Evolutionary conservation across 2,329 filamentous ascomycete genomes (phyloP), one percentile per base, ranked within the genome.

Genomic region (Tothia fuscella): DNA sequence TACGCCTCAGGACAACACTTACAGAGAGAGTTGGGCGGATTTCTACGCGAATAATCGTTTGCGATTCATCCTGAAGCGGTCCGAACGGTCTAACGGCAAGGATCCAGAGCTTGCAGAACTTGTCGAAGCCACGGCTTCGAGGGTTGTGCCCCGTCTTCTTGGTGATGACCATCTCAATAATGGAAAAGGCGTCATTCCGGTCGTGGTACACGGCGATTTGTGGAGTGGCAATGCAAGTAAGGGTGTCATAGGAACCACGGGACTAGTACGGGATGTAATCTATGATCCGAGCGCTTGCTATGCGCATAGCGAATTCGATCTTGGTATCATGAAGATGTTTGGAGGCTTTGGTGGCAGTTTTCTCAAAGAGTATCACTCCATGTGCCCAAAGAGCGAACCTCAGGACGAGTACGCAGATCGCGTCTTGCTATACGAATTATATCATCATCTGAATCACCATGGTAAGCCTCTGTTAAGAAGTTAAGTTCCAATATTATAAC

Each of bases 301-400:
- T 55, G 85, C 80, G 2, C 88, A 95, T 57, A 81, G 72, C 2
- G 89, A 96, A 65, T 95, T 80, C 59, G 89, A 95, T 50, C 65
- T 93, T 40, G 89, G 89, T 1, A 94, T 93, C 50, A 95, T 95
- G 87, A 75, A 73, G 39, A 93, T 95, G 87, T 96, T 95, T 70
- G 88, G 88, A 0, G 89, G 89, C 0, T 94, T 93, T 59, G 78
- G 78, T 1, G 52, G 59, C 0, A 59, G 55, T 1, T 93, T 94
- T 53, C 78, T 82, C 68, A 70, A 70, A 24, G 84, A 91, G 56
- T 96, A 95, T 57, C 75, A 83, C 56, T 58, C 65, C 29, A 55
- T 86, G 19, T 77, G 88, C 35, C 81, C 82, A 1, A 93, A 82
- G 64, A 79, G 81, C 6, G 83, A 93, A 56, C 88, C 88, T 0